A percentile compares a stretch with the other conserved stretches of the same genome.
These are phyloP conservation scores for Aquanectria penicillioides DNA, from an alignment of 2,329 filamentous ascomycete genomes.

Conservation along the genomic window DNA sequence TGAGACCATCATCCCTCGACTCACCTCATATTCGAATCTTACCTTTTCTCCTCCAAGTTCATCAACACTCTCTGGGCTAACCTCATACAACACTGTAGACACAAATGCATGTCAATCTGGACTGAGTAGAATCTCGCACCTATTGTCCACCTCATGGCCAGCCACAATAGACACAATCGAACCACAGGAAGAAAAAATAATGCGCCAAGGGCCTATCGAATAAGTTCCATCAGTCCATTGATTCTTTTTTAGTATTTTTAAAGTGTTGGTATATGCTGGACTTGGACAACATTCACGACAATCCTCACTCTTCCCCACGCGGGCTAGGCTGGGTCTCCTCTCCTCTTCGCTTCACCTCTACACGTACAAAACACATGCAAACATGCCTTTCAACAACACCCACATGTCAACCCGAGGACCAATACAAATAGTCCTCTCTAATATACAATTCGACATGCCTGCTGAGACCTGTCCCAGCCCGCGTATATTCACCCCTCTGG, in stretches of 20 bases:
- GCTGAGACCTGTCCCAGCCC: constrained; percentile 9
- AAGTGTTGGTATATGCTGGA: constrained; percentile 34
- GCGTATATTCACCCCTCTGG: neutral
- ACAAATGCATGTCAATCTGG: too few species aligned
- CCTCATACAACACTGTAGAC: too few species aligned
- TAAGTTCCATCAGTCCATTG: constrained; percentile 28
- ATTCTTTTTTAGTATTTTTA: constrained; percentile 35
- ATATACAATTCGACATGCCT: constrained; percentile 42
- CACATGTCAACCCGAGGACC: constrained; percentile 33
- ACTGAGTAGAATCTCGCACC: too few species aligned
- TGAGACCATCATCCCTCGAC: too few species aligned
- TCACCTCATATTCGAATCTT: too few species aligned
- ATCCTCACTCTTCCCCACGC: constrained; percentile 9
- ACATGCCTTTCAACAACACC: constrained; percentile 14
- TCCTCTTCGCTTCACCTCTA: neutral
- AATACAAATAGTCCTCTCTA: constrained; percentile 32
- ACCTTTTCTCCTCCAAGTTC: too few species aligned
- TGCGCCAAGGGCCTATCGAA: too few species aligned
- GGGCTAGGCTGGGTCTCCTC: constrained; percentile 11
- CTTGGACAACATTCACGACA: constrained; percentile 26
- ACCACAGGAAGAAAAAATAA: too few species aligned
- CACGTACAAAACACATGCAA: constrained; percentile 17
- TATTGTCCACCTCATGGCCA: too few species aligned
- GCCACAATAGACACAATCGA: too few species aligned
- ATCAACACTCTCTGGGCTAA: too few species aligned